Evolutionary conservation across 129 eudicot species (phyloP), one percentile per base, ranked within the genome.

Genomic region (Saussurea involucrata): DNA sequence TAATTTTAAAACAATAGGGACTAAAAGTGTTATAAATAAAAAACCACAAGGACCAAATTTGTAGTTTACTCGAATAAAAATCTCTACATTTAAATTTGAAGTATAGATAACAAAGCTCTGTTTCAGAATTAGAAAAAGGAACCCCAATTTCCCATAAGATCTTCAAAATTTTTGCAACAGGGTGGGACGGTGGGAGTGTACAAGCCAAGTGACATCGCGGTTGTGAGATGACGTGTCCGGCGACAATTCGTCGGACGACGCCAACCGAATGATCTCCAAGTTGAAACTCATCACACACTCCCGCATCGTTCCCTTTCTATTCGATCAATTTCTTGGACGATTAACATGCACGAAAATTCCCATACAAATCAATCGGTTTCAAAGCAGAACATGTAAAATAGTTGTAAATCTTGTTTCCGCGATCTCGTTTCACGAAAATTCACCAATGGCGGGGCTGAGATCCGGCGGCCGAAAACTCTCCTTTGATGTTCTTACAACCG

Each of bases 401-500:
- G 24, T 53, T 53, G 22, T 53, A 53, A 49, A 60, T 60, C 9
- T 15, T 21, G 27, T 60, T 60, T 55, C 63, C 24, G 53, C 12
- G 53, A 42, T 42, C 53, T 42, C 12, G n/a, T 55, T 10, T 70
- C 63, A 20, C 40, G 17, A 13, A 28, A 6, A 55, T 4, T 22
- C 7, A 33, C 63, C 63, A 42, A 70, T 70, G 75, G 75, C 63
- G 86, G 84, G 73, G 11, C 29, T 77, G 72, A 80, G 86, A 79
- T 76, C 87, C 71, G 36, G 71, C 53, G 72, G 74, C 24, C 85
- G 87, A 10, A 80, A 80, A 66, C 66, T 83, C 11, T 83, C 87
- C 17, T 86, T 86, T 82, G 78, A 76, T 61, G 71, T 83, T 33
- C 83, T 86, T 25, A 8, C 77, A 63, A 76, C 83, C 78, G 74